Evolutionary conservation across 2,329 filamentous ascomycete genomes (phyloP), one percentile per base, ranked within the genome.

Genomic region (Trichoderma koningiopsis): DNA sequence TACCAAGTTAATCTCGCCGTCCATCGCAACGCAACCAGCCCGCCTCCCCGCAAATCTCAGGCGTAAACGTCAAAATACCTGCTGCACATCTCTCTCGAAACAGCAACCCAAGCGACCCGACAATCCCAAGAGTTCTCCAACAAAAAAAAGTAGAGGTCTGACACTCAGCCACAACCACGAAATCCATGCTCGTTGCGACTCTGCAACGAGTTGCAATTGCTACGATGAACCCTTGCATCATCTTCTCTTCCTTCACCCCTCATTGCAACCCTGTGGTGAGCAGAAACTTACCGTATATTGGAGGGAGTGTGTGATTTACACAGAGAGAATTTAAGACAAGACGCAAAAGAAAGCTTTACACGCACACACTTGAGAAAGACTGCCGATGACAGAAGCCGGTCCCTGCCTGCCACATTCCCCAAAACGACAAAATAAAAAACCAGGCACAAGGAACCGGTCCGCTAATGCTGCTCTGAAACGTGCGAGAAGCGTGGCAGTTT

Each of bases 381-480:
- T 66, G 56, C 63, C 63, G 63, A 49, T 53, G 22, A 24, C 53
- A 66, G 29, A 29, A 52, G 63, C 63, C 55, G 55, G 40, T 16
- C 40, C 63, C 31, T 24, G 61, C 49, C 49, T 35, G 33, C 33
- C 33, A 35, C 33, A 64, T 43, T 19, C 31, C n/a, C 61, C 29
- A 57, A 19, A 22, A 27, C 63, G 29, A 43, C 43, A 31, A 22
- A 57, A 57, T 22, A 31, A 22, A 27, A 57, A 57, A 35, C 63
- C 63, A 57, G 53, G 53, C 22, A 57, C 63, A 65, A 55, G 49
- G 49, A 47, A 49, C 52, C 43, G 49, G 53, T 13, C 33, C 62
- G 62, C 62, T 65, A 65, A 65, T 66, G 63, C 65, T 68, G 55
- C 68, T 52, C 68, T 68, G 68, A 70, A 70, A 70, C 68, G 68